Evolutionary conservation across 1,284 basidiomycete genomes (phyloP), one percentile per base, ranked within the genome.

Genomic region (Sparassis latifolia): DNA sequence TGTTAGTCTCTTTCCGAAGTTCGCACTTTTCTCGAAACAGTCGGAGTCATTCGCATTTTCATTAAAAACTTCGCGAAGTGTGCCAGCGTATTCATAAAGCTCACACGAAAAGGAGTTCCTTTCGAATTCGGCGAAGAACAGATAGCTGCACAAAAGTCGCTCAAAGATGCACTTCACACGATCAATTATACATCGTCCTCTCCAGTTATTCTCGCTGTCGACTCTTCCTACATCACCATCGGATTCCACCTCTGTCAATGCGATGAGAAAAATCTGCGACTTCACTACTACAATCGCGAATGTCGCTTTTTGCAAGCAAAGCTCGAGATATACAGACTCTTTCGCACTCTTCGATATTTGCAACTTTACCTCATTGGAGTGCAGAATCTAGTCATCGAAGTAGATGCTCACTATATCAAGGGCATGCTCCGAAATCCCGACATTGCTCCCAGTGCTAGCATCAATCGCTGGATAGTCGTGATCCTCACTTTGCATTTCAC

Each of bases 131-230:
- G 56, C 12, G 31, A 29, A 7, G 52, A 52, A 37, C 59, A 65
- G 42, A 35, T 55, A 12, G 20, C 41, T 7, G 58, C 61, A 6
- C 49, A 56, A 45, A 52, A 59, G 3, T 35, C 53, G 2, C 51
- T 67, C 6, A 67, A 68, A 51, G 7, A 58, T 3, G 60, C 57
- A 0, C 41, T 67, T 0, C 7, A 52, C 4, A 44, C 76, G 0
- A 78, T 83, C 65, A 77, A 79, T 54, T 84, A 84, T 64, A 72
- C 69, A 59, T 69, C 69, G 5, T 72, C 71, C 5, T 35, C 41
- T 0, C 49, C 50, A 1, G 63, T 71, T 5, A 65, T 69, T 5
- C 54, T 71, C 0, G 56, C 66, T 0, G 66, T 67, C 3, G 66
- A 73, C 55, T 60, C 67, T 0, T 71, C 65, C 1, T 54, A 56